Percentiles rank a stretch among this genome's conserved stretches.
phyloP scores from a whole-genome alignment of 768 basidiomycete species.

The Gyrodon lividus region DNA sequence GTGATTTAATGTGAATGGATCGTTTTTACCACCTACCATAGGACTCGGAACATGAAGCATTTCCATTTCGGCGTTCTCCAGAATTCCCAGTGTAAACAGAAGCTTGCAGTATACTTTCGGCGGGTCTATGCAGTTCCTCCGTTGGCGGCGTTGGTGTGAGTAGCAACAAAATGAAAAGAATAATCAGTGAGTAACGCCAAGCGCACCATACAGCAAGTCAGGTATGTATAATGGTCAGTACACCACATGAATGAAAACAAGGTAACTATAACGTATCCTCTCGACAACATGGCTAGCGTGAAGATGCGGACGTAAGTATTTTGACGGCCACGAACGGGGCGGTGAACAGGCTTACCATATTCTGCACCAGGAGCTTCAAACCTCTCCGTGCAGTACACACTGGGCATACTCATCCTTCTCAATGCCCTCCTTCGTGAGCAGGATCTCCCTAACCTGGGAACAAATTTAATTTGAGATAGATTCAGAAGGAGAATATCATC shows the following conservation, averaged over 20 bases:
- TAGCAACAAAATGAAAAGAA: background rate
- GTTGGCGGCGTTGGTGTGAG: too few species aligned
- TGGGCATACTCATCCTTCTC: conserved; percentile 54
- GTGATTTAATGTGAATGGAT: too few species aligned
- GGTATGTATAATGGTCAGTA: background rate
- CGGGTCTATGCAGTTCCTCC: background rate
- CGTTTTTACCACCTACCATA: too few species aligned
- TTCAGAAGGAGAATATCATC: background rate
- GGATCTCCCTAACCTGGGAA: conserved; percentile 71
- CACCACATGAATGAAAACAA: background rate
- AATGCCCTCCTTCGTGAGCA: conserved; percentile 64
- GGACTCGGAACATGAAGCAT: too few species aligned
- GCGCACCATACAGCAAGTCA: background rate
- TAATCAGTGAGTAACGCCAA: background rate
- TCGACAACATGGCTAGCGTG: too few species aligned
- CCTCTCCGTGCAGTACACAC: conserved; percentile 55
- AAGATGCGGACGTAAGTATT: background rate
- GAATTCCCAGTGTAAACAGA: too few species aligned
- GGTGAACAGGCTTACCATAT: conserved; percentile 4
- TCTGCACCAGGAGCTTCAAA: conserved; percentile 15
- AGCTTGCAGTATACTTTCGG: too few species aligned
- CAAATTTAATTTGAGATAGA: background rate
- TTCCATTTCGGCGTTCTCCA: too few species aligned
- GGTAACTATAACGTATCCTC: background rate
- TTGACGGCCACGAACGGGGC: background rate